A percentile compares a stretch with the other conserved stretches of the same genome.
Conservation (phyloP, 2,329 filamentous ascomycete species). For the Knoxdaviesia proteae region DNA sequence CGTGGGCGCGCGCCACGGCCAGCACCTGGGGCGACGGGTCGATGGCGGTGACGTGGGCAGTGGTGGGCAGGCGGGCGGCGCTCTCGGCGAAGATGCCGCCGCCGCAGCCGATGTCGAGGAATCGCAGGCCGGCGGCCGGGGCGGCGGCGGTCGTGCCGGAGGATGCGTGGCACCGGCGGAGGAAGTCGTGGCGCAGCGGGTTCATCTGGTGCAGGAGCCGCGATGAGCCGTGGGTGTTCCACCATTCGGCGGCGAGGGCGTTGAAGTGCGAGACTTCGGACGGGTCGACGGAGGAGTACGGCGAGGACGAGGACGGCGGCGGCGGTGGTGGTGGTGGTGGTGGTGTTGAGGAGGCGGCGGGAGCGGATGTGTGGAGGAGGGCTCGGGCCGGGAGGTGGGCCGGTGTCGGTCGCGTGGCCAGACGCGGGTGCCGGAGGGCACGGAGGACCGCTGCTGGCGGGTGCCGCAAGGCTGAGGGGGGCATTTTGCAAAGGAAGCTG, state of each 20-base stretch:
- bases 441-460: too few species aligned
- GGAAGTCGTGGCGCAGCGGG: constrained; percentile 85
- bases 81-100: constrained; percentile 92
- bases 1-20: constrained; percentile 55
- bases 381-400: background rate
- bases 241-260: constrained; percentile 82
- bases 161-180: constrained; percentile 43
- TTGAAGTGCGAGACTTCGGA: constrained; percentile 90
- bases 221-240: constrained; percentile 86
- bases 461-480: too few species aligned
- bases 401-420: background rate
- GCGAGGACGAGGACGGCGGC: background rate
- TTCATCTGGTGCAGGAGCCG: constrained; percentile 95
- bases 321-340: background rate
- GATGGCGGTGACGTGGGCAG: constrained; percentile 48
- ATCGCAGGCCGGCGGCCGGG: constrained; percentile 29
- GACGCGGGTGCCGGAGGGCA: too few species aligned
- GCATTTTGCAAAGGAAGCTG: too few species aligned
- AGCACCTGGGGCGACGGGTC: constrained; percentile 60
- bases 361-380: too few species aligned
- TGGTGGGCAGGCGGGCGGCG: constrained; percentile 46
- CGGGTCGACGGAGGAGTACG: constrained; percentile 57
- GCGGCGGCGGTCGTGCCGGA: constrained; percentile 22
- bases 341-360: constrained; percentile 6
- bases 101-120: constrained; percentile 86